Evolutionary conservation across 352 stramenopile species (phyloP).

Genomic region (Peronospora tabacina): DNA sequence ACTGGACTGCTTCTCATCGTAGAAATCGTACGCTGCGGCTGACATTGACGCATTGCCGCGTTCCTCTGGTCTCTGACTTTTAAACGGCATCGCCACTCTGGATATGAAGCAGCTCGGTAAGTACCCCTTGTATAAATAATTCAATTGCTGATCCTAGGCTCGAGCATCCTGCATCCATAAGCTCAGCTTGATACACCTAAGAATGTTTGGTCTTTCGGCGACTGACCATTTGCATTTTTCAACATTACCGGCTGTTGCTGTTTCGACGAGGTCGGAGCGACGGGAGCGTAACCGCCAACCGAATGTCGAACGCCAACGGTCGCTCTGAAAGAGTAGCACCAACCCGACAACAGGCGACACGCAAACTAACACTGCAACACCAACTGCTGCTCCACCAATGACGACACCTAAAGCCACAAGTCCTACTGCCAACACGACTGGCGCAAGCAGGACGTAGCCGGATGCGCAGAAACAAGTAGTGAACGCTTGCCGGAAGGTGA

Average conservation of each 20-base stretch:
- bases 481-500: constrained; percentile 50
- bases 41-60: constrained; percentile 33
- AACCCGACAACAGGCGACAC: constrained; percentile 28
- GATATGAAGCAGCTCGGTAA: constrained; percentile 4
- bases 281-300: constrained; percentile 11
- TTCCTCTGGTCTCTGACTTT: constrained; percentile 37
- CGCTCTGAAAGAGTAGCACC: constrained; percentile 17
- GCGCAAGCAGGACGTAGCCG: constrained; percentile 46
- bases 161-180: background rate
- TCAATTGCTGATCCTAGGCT: background rate
- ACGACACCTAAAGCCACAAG: constrained; percentile 24
- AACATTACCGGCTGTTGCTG: constrained; percentile 16
- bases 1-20: constrained; percentile 48
- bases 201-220: constrained; percentile 25
- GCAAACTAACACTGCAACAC: constrained; percentile 24
- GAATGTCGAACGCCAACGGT: constrained; percentile 6
- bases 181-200: constrained; percentile 22
- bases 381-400: constrained; percentile 20
- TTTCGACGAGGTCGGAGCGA: constrained; percentile 12
- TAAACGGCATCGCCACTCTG: constrained; percentile 45
- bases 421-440: constrained; percentile 30
- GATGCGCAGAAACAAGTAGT: constrained; percentile 57
- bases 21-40: constrained; percentile 46
- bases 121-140: constrained; percentile 3
- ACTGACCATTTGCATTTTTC: constrained; percentile 28